phyloP scores from a whole-genome alignment of 2,329 filamentous ascomycete species.

The Pseudocercospora fijiensis region DNA sequence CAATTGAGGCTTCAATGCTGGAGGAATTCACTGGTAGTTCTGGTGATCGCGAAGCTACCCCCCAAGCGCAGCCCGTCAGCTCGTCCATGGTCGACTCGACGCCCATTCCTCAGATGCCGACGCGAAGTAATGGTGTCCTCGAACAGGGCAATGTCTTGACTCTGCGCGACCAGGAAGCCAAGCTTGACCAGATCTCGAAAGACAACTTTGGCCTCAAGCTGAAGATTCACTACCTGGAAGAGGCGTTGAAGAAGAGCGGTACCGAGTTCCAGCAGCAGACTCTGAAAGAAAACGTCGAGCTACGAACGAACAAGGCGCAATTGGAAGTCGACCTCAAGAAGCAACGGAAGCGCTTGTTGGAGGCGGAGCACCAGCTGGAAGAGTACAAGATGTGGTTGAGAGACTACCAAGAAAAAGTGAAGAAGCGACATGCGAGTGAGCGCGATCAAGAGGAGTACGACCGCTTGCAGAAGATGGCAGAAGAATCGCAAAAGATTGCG shows the following conservation, averaged over 20 bases:
- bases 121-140: slow-evolving; percentile 60
- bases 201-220: slow-evolving; percentile 97
- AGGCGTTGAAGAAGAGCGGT: slow-evolving; percentile 80
- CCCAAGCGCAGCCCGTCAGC: slow-evolving; percentile 66
- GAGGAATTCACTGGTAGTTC: slow-evolving; percentile 62
- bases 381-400: slow-evolving; percentile 76
- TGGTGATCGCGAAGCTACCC: slow-evolving; percentile 64
- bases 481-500: slow-evolving; percentile 43
- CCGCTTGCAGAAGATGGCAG: slow-evolving; percentile 45
- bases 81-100: slow-evolving; percentile 78
- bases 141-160: slow-evolving; percentile 89
- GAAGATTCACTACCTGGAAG: slow-evolving; percentile 95
- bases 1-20: slow-evolving; percentile 72
- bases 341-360: slow-evolving; percentile 79
- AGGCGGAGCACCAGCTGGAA: slow-evolving; percentile 84
- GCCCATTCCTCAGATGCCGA: slow-evolving; percentile 69
- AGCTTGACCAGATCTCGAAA: slow-evolving; percentile 93
- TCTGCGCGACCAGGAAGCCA: slow-evolving; percentile 87
- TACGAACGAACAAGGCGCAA: slow-evolving; percentile 88
- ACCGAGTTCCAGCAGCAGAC: slow-evolving; percentile 87
- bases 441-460: slow-evolving; percentile 63
- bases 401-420: slow-evolving; percentile 78
- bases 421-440: slow-evolving; percentile 69
- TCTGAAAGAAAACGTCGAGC: slow-evolving; percentile 89
- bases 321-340: slow-evolving; percentile 83